These are phyloP conservation scores for Aechmea fasciata DNA, from an alignment of 176 grass and related monocot genomes.

Conservation along the genomic window DNA sequence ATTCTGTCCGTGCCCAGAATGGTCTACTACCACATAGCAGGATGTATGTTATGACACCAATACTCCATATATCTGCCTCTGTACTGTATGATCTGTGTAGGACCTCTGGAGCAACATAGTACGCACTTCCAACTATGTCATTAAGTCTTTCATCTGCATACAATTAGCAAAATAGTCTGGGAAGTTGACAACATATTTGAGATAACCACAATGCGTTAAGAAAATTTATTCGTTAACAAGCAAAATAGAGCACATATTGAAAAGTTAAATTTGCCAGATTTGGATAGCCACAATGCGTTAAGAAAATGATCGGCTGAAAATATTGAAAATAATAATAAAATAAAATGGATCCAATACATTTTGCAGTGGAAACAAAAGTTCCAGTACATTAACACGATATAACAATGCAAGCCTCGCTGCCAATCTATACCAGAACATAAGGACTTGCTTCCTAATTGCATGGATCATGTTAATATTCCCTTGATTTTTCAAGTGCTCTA, in stretches of 20 bases:
- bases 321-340: not conserved
- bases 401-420: not conserved
- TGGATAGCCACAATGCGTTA: not conserved
- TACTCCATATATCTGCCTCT: slow-evolving; percentile 98
- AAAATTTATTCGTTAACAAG: not conserved
- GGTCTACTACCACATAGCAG: slow-evolving; percentile 87
- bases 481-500: no score
- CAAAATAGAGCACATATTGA: not conserved
- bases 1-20: slow-evolving; percentile 98
- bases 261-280: not conserved
- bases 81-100: slow-evolving; percentile 97
- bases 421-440: not conserved
- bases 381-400: not conserved
- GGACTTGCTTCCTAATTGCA: no score
- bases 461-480: no score
- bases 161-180: not conserved
- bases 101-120: slow-evolving; percentile 96
- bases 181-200: slow-evolving; percentile 21
- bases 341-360: not conserved
- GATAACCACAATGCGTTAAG: not conserved
- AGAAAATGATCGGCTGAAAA: not conserved
- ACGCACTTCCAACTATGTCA: slow-evolving; percentile 97
- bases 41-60: slow-evolving; percentile 98
- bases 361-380: not conserved
- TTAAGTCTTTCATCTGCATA: slow-evolving; percentile 96